Evolutionary conservation across 2,329 filamentous ascomycete genomes (phyloP), one percentile per base, ranked within the genome.

Genomic region (Fusarium coicis): DNA sequence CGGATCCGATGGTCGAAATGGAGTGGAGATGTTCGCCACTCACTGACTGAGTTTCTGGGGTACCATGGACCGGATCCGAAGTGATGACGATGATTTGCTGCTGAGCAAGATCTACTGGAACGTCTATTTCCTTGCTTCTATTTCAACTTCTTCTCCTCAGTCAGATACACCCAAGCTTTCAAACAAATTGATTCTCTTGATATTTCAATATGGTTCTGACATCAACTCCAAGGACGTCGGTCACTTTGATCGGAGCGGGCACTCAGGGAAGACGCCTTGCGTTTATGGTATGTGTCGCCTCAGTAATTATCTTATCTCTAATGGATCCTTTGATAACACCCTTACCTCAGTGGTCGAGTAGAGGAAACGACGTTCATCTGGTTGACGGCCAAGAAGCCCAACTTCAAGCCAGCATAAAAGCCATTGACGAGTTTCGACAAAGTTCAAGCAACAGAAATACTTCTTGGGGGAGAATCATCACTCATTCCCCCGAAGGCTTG

Each of bases 201-300:
- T 34, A 5, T 28, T 14, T 34, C 37, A 70, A 15, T 1, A 77
- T 76, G 74, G 66, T 68, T 50, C 63, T 78, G 11, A 63, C 63
- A 23, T 36, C 44, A 47, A 46, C 56, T 11, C 47, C 63, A 2
- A 70, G 57, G 40, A 70, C 55, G 11, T 66, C 76, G 2, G 78
- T 80, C 18, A 58, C 74, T 26, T 63, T 80, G 11, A 67, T 80
- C 19, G 79, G 79, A 26, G 79, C 78, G 5, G 79, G 79, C 5
- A 79, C 79, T 11, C 79, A 80, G 42, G 79, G 79, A 10, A 70
- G 79, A 42, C 78, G 79, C 4, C 64, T 80, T 46, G 79, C 79
- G 4, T 80, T 75, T 34, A 80, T 80, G 79, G 79, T 79, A 63
- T 28, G 68, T 30, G 26, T 7, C 28, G 1, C n/a, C 11, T n/a